A percentile compares a stretch with the other conserved stretches of the same genome.
phyloP scores from a whole-genome alignment of 2,329 filamentous ascomycete genomes.

The Fusarium fujikuroi region DNA sequence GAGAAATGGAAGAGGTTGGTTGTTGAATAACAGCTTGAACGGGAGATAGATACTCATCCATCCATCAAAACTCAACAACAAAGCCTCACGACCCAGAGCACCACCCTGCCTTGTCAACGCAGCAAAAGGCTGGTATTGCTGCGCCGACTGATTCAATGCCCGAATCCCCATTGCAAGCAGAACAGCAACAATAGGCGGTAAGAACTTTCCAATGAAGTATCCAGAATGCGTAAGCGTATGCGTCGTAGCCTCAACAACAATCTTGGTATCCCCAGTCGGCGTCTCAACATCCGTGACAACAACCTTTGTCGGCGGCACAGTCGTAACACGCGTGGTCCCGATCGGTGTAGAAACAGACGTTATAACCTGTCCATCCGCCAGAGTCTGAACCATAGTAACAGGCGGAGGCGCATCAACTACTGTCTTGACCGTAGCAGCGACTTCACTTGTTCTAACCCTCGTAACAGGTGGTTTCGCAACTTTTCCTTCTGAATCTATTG shows the following conservation, averaged over 20 bases:
- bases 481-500: slow-evolving; percentile 15
- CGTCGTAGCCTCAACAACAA: slow-evolving; percentile 26
- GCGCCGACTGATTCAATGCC: slow-evolving; percentile 53
- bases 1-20: slow-evolving; percentile 48
- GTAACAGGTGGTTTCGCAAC: slow-evolving; percentile 13
- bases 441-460: slow-evolving; percentile 18
- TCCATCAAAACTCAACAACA: slow-evolving; percentile 55
- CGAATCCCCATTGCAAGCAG: slow-evolving; percentile 53
- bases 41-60: slow-evolving; percentile 51
- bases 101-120: slow-evolving; percentile 52
- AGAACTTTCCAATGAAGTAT: slow-evolving; percentile 56
- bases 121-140: slow-evolving; percentile 58
- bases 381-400: slow-evolving; percentile 16
- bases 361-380: slow-evolving; percentile 23
- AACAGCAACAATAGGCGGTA: slow-evolving; percentile 55
- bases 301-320: slow-evolving; percentile 23
- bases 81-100: slow-evolving; percentile 53
- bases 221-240: slow-evolving; percentile 31
- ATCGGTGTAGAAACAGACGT: slow-evolving; percentile 19
- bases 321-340: slow-evolving; percentile 25
- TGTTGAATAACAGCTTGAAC: slow-evolving; percentile 47
- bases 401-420: slow-evolving; percentile 23
- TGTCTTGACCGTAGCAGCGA: slow-evolving; percentile 27
- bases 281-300: slow-evolving; percentile 29
- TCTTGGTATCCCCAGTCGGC: slow-evolving; percentile 7